Conservation (phyloP, 202 grass and related monocot species). For the Carex sylvatica region DNA sequence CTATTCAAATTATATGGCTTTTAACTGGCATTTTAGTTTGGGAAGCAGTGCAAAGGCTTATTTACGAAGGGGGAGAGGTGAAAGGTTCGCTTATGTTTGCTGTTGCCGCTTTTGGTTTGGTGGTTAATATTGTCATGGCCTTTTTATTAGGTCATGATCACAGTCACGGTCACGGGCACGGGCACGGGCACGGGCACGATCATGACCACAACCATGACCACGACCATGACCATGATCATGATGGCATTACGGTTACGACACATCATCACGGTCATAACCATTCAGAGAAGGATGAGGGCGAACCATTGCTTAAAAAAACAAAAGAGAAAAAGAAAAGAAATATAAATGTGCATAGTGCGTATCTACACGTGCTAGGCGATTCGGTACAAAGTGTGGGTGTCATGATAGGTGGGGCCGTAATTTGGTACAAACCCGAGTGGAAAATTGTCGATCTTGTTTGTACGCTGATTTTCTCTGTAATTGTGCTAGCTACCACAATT, state of each 20-base stretch:
- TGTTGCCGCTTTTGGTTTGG: constrained; percentile 37
- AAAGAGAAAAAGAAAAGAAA: constrained; percentile 33
- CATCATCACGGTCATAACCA: constrained; percentile 25
- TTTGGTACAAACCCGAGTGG: constrained; percentile 45
- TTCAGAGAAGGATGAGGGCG: neutral
- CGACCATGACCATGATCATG: constrained; percentile 8
- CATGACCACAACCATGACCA: neutral
- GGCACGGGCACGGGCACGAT: neutral
- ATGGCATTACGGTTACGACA: constrained; percentile 24
- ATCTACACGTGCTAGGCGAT: constrained; percentile 40
- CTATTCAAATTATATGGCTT: constrained; percentile 43
- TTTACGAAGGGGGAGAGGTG: constrained; percentile 33
- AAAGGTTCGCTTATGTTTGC: constrained; percentile 37
- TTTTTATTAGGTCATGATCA: constrained; percentile 43
- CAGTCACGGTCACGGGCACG: constrained; percentile 8
- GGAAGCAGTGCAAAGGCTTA: constrained; percentile 31
- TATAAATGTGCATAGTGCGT: constrained; percentile 46
- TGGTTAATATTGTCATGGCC: constrained; percentile 41
- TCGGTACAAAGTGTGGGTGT: constrained; percentile 40
- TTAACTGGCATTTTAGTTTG: constrained; percentile 36
- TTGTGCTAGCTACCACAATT: constrained; percentile 40
- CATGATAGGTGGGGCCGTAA: constrained; percentile 38
- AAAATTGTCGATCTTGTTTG: constrained; percentile 40
- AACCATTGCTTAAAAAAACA: constrained; percentile 11
- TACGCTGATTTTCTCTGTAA: constrained; percentile 38